Percentiles rank a stretch among this genome's conserved stretches.
phyloP scores from a whole-genome alignment of 2,329 filamentous ascomycete species.

The Cladosporium sp. region DNA sequence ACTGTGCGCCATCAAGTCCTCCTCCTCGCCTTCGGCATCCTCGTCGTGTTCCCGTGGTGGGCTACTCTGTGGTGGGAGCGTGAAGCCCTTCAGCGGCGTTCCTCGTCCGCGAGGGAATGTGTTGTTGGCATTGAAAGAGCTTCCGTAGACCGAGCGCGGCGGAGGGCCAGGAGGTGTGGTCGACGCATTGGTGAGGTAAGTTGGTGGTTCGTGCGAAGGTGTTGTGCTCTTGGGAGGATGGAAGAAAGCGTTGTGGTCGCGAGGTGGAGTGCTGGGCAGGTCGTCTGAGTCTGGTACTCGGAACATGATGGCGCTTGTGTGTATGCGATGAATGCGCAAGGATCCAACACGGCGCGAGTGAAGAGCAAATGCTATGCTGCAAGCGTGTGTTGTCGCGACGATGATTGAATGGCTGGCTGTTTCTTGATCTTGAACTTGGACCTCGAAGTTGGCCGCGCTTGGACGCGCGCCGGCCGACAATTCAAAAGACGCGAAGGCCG shows the following conservation, averaged over 20 bases:
- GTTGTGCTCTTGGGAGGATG: slow-evolving; percentile 38
- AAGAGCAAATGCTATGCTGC: not conserved
- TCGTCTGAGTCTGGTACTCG: slow-evolving; percentile 22
- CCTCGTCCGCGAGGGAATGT: slow-evolving; percentile 31
- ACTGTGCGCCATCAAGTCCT: slow-evolving; percentile 31
- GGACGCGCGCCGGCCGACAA: not conserved
- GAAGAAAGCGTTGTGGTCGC: slow-evolving; percentile 27
- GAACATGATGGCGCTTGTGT: slow-evolving; percentile 22
- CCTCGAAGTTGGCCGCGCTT: not conserved
- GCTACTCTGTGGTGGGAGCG: slow-evolving; percentile 40
- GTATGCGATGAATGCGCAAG: not conserved
- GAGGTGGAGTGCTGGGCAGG: slow-evolving; percentile 30
- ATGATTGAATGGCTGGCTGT: not conserved
- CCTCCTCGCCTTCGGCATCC: slow-evolving; percentile 34
- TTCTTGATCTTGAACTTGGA: not conserved
- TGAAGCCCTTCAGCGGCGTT: slow-evolving; percentile 33
- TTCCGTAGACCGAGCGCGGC: slow-evolving; percentile 38
- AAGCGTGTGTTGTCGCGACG: not conserved
- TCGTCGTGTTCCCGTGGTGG: slow-evolving; percentile 36
- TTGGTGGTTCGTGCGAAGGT: slow-evolving; percentile 38
- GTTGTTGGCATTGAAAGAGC: slow-evolving; percentile 34
- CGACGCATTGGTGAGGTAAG: slow-evolving; percentile 34
- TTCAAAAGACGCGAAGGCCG: not conserved
- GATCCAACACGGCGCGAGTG: not conserved
- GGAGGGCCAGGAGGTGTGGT: slow-evolving; percentile 39